Conservation (phyloP, 2,329 filamentous ascomycete genomes). For the Cordyceps pruinosa region DNA sequence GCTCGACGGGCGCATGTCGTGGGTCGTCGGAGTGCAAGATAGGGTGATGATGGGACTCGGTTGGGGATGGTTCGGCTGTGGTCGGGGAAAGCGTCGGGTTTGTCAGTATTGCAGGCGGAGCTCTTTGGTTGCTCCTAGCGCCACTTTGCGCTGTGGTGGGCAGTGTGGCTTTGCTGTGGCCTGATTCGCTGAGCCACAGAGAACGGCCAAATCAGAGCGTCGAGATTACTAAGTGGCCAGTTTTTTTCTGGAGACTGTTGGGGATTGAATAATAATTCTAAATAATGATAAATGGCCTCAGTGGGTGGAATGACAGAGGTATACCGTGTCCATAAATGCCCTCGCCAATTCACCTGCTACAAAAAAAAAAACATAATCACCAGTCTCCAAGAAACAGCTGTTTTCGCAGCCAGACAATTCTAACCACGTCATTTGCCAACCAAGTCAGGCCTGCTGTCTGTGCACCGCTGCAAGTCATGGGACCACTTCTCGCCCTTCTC, state of each 20-base stretch:
- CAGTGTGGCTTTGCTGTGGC: constrained; percentile 24
- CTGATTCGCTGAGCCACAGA: constrained; percentile 28
- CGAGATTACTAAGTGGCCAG: constrained; percentile 19
- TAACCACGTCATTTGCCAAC: not conserved
- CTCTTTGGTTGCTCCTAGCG: not conserved
- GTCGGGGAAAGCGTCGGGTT: not conserved
- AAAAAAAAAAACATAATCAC: not conserved
- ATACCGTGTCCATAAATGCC: not conserved
- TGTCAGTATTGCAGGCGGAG: not conserved
- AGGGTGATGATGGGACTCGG: constrained; percentile 5
- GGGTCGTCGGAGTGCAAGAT: not conserved
- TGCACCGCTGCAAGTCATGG: too few species aligned
- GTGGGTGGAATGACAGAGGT: not conserved
- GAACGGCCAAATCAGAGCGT: constrained; percentile 31
- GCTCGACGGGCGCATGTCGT: not conserved
- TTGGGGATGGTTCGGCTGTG: not conserved
- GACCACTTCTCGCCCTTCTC: too few species aligned
- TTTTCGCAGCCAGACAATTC: not conserved
- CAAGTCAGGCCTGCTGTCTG: not conserved
- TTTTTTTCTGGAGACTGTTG: constrained; percentile 4
- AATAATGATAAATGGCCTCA: too few species aligned
- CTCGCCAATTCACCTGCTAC: too few species aligned
- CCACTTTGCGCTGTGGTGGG: constrained; percentile 16
- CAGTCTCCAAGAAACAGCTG: not conserved
- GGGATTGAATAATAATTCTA: not conserved